Conservation (phyloP, 495 filamentous ascomycete genomes). For the Aspergillus bridgeri region DNA sequence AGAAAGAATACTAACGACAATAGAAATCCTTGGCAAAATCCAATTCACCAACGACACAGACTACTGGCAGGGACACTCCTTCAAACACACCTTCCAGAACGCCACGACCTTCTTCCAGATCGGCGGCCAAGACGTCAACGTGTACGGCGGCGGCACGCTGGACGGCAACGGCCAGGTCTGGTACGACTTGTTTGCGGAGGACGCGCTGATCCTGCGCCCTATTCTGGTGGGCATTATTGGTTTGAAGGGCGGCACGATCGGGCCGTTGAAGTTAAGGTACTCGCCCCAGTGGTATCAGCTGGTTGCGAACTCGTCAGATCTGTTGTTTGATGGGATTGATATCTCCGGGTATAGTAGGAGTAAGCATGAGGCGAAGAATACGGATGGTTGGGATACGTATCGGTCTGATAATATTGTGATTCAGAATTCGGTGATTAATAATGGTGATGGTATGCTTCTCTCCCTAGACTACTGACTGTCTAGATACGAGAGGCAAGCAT, state of each 20-base stretch:
- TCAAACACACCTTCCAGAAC: slow-evolving; percentile 61
- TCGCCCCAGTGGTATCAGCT: slow-evolving; percentile 67
- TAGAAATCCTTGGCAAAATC: slow-evolving; percentile 54
- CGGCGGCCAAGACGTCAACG: slow-evolving; percentile 64
- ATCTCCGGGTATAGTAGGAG: slow-evolving; percentile 55
- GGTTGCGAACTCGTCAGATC: slow-evolving; percentile 62
- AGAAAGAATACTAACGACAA: slow-evolving; percentile 4
- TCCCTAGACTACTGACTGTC: not conserved
- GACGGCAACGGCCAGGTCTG: slow-evolving; percentile 68
- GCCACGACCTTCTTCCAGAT: slow-evolving; percentile 67
- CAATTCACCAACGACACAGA: slow-evolving; percentile 61
- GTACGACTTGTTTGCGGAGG: slow-evolving; percentile 59
- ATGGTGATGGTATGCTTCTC: slow-evolving; percentile 54
- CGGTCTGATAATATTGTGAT: slow-evolving; percentile 60
- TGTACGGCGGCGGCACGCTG: slow-evolving; percentile 61
- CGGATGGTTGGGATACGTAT: slow-evolving; percentile 69
- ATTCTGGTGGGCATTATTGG: slow-evolving; percentile 63
- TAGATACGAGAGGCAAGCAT: not conserved
- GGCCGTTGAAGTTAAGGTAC: slow-evolving; percentile 58
- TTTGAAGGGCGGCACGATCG: slow-evolving; percentile 57
- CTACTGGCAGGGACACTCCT: slow-evolving; percentile 63
- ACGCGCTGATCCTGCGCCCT: slow-evolving; percentile 56
- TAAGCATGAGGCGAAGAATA: slow-evolving; percentile 58
- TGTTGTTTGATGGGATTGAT: slow-evolving; percentile 63
- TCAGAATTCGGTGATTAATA: slow-evolving; percentile 65